These are phyloP conservation scores for Alternaria angustiovoidea DNA, from an alignment of 2,329 filamentous ascomycete species.

Conservation along the genomic window DNA sequence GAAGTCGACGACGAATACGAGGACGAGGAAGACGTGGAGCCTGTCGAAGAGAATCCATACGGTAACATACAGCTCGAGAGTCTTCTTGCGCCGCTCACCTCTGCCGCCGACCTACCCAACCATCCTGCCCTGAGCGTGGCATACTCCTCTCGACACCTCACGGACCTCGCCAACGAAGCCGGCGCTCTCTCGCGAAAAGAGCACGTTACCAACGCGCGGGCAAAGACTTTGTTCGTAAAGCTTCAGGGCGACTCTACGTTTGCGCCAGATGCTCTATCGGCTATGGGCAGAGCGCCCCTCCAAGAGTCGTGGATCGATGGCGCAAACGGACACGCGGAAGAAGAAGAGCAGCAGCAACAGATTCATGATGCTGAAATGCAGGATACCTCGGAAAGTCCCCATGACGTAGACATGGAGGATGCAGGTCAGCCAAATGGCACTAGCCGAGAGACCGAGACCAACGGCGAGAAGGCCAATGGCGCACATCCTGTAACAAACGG, in stretches of 20 bases:
- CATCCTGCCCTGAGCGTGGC: constrained; percentile 79
- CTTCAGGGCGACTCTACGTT: constrained; percentile 78
- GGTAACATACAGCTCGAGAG: constrained; percentile 74
- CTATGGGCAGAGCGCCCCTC: constrained; percentile 52
- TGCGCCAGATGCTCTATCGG: constrained; percentile 64
- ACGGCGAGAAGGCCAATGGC: constrained; percentile 30
- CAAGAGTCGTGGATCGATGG: constrained; percentile 25
- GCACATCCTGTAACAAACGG: constrained; percentile 34
- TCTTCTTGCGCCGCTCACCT: constrained; percentile 76
- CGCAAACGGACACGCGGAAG: constrained; percentile 14
- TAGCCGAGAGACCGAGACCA: constrained; percentile 15
- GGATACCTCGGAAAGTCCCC: constrained; percentile 18
- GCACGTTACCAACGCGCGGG: constrained; percentile 74
- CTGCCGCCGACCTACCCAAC: constrained; percentile 75
- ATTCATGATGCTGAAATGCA: constrained; percentile 21
- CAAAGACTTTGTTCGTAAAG: constrained; percentile 76
- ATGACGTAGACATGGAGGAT: constrained; percentile 44
- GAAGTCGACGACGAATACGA: constrained; percentile 76
- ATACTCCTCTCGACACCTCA: constrained; percentile 77
- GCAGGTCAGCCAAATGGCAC: constrained; percentile 28
- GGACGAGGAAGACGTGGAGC: constrained; percentile 68
- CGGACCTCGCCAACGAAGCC: constrained; percentile 73
- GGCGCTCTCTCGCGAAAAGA: constrained; percentile 78
- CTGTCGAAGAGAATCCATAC: constrained; percentile 75
- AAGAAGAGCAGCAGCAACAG: constrained; percentile 15